These are phyloP conservation scores for Elasticomyces elasticus DNA, from an alignment of 495 filamentous ascomycete species.

Conservation along the genomic window DNA sequence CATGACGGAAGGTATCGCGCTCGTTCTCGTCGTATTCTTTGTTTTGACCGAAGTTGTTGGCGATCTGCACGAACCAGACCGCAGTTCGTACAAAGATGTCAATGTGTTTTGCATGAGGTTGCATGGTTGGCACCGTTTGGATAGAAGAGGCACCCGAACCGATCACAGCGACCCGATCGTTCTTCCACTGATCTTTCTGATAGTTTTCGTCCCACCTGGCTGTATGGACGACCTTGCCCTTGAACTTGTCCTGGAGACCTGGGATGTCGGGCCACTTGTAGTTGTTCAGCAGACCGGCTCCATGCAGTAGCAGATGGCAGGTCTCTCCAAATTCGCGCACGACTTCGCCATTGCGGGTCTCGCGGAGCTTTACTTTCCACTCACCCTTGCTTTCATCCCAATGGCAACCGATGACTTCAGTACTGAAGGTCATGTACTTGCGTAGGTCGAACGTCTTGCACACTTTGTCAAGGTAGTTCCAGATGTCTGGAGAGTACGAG, in stretches of 20 bases:
- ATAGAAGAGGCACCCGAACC: slow-evolving; percentile 32
- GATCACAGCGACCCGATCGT: slow-evolving; percentile 34
- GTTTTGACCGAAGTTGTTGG: slow-evolving; percentile 26
- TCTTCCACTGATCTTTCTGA: slow-evolving; percentile 46
- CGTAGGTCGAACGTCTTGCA: slow-evolving; percentile 29
- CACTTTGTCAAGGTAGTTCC: slow-evolving; percentile 33
- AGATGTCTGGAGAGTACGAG: slow-evolving; percentile 31
- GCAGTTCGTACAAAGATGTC: slow-evolving; percentile 32
- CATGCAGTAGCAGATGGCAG: slow-evolving; percentile 29
- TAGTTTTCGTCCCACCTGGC: slow-evolving; percentile 43
- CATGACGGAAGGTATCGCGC: slow-evolving; percentile 26
- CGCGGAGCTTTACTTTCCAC: slow-evolving; percentile 28
- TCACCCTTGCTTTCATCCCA: slow-evolving; percentile 28
- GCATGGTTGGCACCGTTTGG: slow-evolving; percentile 36
- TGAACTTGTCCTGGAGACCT: slow-evolving; percentile 24
- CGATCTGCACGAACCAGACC: slow-evolving; percentile 32
- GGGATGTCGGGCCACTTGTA: slow-evolving; percentile 30
- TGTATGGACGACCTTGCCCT: slow-evolving; percentile 43
- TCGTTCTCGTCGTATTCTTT: slow-evolving; percentile 30
- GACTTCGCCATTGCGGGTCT: slow-evolving; percentile 18
- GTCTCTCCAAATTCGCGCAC: slow-evolving; percentile 26
- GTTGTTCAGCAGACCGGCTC: slow-evolving; percentile 32
- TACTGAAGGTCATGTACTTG: slow-evolving; percentile 32
- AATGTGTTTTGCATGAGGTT: slow-evolving; percentile 29
- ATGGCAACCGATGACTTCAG: slow-evolving; percentile 26